phyloP scores from a whole-genome alignment of 2,329 filamentous ascomycete genomes.

The Sclerotinia glacialis region DNA sequence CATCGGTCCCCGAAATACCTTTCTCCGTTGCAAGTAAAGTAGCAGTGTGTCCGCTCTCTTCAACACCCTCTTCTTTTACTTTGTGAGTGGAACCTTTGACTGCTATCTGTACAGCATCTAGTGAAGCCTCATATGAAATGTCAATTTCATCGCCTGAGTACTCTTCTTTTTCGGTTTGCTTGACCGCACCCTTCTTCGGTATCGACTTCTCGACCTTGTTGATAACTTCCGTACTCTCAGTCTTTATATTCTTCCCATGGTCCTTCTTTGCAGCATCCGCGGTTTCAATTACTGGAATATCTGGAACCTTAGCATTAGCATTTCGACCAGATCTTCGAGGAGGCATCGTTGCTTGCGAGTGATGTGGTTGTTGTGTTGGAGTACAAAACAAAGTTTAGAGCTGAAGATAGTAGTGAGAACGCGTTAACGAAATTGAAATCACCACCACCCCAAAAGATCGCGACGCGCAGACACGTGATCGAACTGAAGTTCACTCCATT shows the following conservation, averaged over 20 bases:
- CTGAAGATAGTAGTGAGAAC: neutral
- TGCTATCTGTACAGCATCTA: neutral
- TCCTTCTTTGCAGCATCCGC: slow-evolving; percentile 23
- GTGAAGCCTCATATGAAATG: too few relatives aligned
- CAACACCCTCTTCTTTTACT: neutral
- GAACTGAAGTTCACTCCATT: too few relatives aligned
- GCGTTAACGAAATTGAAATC: neutral
- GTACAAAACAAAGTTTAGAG: neutral
- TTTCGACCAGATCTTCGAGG: slow-evolving; percentile 31
- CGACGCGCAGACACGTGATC: slow-evolving; percentile 6
- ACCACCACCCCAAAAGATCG: neutral
- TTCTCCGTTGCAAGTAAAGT: too few relatives aligned
- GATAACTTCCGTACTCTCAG: slow-evolving; percentile 21
- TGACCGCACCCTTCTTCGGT: neutral
- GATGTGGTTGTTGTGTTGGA: neutral
- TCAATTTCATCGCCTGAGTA: neutral
- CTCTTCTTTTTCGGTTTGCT: slow-evolving; percentile 8
- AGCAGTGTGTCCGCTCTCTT: neutral
- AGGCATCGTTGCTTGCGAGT: slow-evolving; percentile 30
- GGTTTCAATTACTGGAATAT: slow-evolving; percentile 18
- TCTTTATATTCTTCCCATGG: slow-evolving; percentile 27
- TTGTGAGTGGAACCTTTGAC: neutral
- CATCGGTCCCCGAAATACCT: too few relatives aligned
- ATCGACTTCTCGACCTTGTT: slow-evolving; percentile 23
- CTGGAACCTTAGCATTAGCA: slow-evolving; percentile 16